Evolutionary conservation across 768 basidiomycete genomes (phyloP), one percentile per base, ranked within the genome.

Genomic region (Peribolospora kevripleyi): DNA sequence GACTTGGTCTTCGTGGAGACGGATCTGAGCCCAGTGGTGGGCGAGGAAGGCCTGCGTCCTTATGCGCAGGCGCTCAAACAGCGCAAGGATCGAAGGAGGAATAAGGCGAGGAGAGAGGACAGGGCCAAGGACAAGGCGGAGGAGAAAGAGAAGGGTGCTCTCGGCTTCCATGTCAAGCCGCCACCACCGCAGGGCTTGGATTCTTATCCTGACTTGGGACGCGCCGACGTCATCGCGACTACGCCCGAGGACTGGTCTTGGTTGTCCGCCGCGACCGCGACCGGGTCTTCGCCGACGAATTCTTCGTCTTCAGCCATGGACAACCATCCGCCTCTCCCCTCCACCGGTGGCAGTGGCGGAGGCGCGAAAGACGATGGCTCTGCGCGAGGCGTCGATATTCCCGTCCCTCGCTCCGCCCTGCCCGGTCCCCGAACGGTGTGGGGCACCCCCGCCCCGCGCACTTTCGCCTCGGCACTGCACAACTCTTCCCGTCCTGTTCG

Each of bases 1-100:
- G 90, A 97, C 63, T 85, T 95, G 48, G 81, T 87, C 36, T 95
- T 95, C 67, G 71, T 95, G 54, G 90, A 98, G 68, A 78, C 85
- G 6, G 81, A 91, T 64, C 70, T 97, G 13, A 72, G 75, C 55
- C 72, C 71, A 6, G 82, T 90, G 42, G 83, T 95, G 14, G 82
- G 85, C 40, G 80, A 80, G 8, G 56, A 51, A 4, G 79, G 81
- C 0, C 66, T 95, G 54, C 80, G 76, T 71, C 80, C 75, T 55
- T 98, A 93, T 61, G 85, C 88, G 63, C 76, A 75, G 2, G 76
- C 84, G 40, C 71, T 98, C 55, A 81, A 77, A 68, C 75, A 76
- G 68, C 78, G 91, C 40, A 73, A 78, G 1, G 65, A 75, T 7
- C 75, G 81, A 59, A 73, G 86, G 60, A 78, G 78, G 66, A 86